Evolutionary conservation across 2,329 filamentous ascomycete genomes (phyloP), one percentile per base, ranked within the genome.

Genomic region (Dothistroma septosporum): DNA sequence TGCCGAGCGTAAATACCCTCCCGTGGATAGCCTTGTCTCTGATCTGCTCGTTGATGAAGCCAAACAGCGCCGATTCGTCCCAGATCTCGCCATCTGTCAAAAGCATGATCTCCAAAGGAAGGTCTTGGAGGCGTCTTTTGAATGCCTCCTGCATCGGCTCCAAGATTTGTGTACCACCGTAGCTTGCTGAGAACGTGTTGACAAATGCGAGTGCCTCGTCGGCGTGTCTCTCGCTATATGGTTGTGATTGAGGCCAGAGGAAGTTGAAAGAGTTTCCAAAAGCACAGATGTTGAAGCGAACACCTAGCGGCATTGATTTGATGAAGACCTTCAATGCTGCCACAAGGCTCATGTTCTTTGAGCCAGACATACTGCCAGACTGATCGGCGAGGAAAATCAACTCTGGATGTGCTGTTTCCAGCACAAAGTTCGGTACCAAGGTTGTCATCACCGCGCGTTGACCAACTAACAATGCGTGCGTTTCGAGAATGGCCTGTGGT

Each of bases 331-430:
- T 79, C 22, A 89, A 76, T 0, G 86, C 85, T 1, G 79, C 74
- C 24, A 79, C 75, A 2, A 87, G 77, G 33, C 85, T 80, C 0
- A 66, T 63, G 1, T 88, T 87, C 44, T 81, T 83, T 4, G 65
- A 64, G 0, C 73, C 69, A 0, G 47, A 28, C 87, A 89, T 89
- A 61, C 86, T 89, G 0, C 87, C 87, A 59, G 86, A 89, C 55
- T 87, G 82, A 70, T 92, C 89, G 58, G 86, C 87, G 4, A 92
- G 76, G 65, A 92, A 91, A 19, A 91, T 83, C 22, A 92, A 81
- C 69, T 92, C 88, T 0, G 82, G 82, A 19, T 73, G 75, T 9
- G 80, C 77, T 0, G 80, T 70, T 0, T 84, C 83, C 0, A 90
- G 75, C n/a, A 79, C 78, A 74, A 90, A 90, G 63, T 85, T 86